Evolutionary conservation across 192 early-diverging fungal genomes (phyloP).

Genomic region (Podila epicladia): DNA sequence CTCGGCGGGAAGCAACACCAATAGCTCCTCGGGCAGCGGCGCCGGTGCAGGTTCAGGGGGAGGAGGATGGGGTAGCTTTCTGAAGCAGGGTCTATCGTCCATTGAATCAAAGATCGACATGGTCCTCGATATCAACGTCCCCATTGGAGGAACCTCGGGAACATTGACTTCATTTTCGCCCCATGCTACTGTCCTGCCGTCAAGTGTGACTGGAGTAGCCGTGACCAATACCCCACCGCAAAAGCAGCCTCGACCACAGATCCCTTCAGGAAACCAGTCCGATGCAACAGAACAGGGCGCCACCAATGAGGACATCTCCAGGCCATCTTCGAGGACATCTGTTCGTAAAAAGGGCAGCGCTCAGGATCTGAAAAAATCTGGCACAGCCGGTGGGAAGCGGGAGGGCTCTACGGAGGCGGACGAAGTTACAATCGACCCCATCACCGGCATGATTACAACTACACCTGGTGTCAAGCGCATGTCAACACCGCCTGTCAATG

Average conservation of each 20-base stretch:
- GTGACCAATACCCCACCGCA: constrained; percentile 5
- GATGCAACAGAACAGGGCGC: neutral
- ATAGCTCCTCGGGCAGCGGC: constrained; percentile 15
- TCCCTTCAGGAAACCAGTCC: neutral
- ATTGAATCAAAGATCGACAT: constrained; percentile 82
- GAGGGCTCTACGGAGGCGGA: neutral
- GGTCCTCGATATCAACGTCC: constrained; percentile 69
- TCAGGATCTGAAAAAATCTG: neutral
- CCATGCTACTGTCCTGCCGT: constrained; percentile 19
- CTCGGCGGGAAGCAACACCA: constrained; percentile 19
- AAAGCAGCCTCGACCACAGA: neutral
- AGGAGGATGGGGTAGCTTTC: constrained; percentile 67
- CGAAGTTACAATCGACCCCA: constrained; percentile 54
- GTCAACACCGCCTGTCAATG: constrained; percentile 28
- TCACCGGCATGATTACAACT: constrained; percentile 60
- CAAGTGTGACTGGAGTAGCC: constrained; percentile 6
- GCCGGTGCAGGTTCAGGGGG: neutral
- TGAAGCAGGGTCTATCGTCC: constrained; percentile 78
- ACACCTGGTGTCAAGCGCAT: constrained; percentile 32
- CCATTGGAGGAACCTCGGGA: constrained; percentile 27
- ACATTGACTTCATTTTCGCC: constrained; percentile 35
- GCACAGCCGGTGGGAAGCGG: neutral
- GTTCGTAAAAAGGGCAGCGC: neutral
- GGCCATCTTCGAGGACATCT: neutral
- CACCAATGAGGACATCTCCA: neutral